Evolutionary conservation across 2,329 filamentous ascomycete species (phyloP).

Genomic region (Chaetomium strumarium): DNA sequence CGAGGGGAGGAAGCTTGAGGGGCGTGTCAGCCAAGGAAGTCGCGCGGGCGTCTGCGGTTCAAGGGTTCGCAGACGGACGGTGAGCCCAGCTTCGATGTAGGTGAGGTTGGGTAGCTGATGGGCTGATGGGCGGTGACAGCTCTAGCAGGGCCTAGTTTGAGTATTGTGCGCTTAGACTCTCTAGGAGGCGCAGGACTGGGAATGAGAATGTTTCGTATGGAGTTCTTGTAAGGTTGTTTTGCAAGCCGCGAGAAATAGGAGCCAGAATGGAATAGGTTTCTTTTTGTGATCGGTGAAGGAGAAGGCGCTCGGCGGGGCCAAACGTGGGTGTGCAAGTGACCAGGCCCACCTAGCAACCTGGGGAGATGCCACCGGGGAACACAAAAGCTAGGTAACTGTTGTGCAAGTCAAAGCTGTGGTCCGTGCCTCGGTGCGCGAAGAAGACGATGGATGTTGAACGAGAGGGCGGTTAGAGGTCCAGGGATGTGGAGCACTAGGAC

Average conservation of each 20-base stretch:
- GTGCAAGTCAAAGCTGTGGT: slow-evolving; percentile 28
- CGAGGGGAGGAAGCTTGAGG: neutral
- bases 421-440: slow-evolving; percentile 34
- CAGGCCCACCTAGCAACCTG: slow-evolving; percentile 22
- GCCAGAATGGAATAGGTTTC: slow-evolving; percentile 15
- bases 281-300: slow-evolving; percentile 23
- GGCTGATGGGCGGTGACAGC: slow-evolving; percentile 18
- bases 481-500: slow-evolving; percentile 22
- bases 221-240: slow-evolving; percentile 14
- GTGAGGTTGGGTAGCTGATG: neutral
- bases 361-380: slow-evolving; percentile 21
- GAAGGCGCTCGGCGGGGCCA: slow-evolving; percentile 15
- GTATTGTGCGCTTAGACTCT: slow-evolving; percentile 33
- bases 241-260: slow-evolving; percentile 21
- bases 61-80: neutral
- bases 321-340: slow-evolving; percentile 20
- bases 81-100: neutral
- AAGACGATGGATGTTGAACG: slow-evolving; percentile 23
- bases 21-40: neutral
- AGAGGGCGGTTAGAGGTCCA: slow-evolving; percentile 33
- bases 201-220: slow-evolving; percentile 41
- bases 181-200: slow-evolving; percentile 26
- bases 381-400: slow-evolving; percentile 22
- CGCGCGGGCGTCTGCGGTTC: slow-evolving; percentile 1
- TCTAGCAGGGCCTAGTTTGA: slow-evolving; percentile 31